These are phyloP conservation scores for Colletotrichum sp. DNA, from an alignment of 2,329 filamentous ascomycete species.

Conservation along the genomic window DNA sequence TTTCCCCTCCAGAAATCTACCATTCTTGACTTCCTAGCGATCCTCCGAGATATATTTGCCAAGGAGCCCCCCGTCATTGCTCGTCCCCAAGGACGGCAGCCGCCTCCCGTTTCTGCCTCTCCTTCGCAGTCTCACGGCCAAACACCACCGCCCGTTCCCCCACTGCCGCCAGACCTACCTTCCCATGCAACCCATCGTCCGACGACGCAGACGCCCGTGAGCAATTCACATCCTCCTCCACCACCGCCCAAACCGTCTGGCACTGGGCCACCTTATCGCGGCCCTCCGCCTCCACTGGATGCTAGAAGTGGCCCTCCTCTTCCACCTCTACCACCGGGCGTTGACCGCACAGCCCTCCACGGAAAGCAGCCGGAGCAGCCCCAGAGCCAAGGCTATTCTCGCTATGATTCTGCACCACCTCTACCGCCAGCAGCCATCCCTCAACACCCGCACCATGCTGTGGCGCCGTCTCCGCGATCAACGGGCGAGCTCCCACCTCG, in stretches of 20 bases:
- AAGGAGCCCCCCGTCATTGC: slow-evolving; percentile 93
- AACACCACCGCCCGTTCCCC: slow-evolving; percentile 72
- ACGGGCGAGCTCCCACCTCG: slow-evolving; percentile 14
- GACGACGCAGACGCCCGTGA: slow-evolving; percentile 33
- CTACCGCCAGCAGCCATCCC: slow-evolving; percentile 36
- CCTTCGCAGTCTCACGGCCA: slow-evolving; percentile 33
- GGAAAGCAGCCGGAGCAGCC: neutral
- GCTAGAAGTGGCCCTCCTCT: slow-evolving; percentile 30
- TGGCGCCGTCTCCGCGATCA: neutral
- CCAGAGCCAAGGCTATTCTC: slow-evolving; percentile 31
- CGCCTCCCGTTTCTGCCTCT: slow-evolving; percentile 36
- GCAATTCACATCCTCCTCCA: slow-evolving; percentile 46
- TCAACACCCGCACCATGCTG: neutral
- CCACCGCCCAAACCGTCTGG: slow-evolving; percentile 59
- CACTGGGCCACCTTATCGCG: slow-evolving; percentile 36
- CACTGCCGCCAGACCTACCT: slow-evolving; percentile 69
- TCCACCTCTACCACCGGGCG: slow-evolving; percentile 33
- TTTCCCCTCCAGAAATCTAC: slow-evolving; percentile 74
- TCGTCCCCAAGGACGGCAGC: slow-evolving; percentile 60
- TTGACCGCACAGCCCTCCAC: slow-evolving; percentile 27
- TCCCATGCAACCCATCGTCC: slow-evolving; percentile 41
- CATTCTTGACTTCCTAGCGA: slow-evolving; percentile 80
- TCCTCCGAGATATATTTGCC: slow-evolving; percentile 86
- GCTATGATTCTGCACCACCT: slow-evolving; percentile 55
- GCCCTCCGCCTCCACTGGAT: slow-evolving; percentile 23